Evolutionary conservation across 2,329 filamentous ascomycete genomes (phyloP), one percentile per base, ranked within the genome.

Genomic region (Xylaria arbuscula): DNA sequence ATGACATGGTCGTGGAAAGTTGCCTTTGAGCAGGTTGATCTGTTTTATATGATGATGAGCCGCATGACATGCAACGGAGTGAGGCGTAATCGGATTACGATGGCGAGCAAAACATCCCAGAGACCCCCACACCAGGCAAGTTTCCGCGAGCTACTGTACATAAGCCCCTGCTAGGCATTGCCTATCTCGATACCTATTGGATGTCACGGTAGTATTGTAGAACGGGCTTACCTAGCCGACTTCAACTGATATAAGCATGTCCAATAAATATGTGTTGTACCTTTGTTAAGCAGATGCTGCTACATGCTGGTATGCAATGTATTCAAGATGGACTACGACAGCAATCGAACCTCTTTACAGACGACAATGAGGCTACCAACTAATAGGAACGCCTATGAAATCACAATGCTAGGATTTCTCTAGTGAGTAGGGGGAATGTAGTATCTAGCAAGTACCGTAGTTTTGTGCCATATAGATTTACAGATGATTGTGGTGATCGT

Each of bases 71-170:
- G 22, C 22, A 34, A 45, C 55, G 32, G 22, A 57, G 55, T 19
- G 24, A 45, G 54, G 38, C 13, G 2, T 19, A 36, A 57, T 57
- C 24, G n/a, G 13, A 19, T 38, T 10, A 38, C 32, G 15, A 55
- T n/a, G 38, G 8, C 22, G 4, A 28, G 4, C 8, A 5, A 19
- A 36, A 28, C 38, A 36, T 50, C 61, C 62, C 68, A 64, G 11
- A 4, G n/a, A n/a, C 2, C 40, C 40, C 40, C 40, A 15, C 67
- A 42, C 15, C 53, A 60, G 40, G 65, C 62, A 68, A 68, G 17
- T 70, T 68, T 70, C 62, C 53, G 61, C 65, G 68, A 70, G 64
- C 64, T 38, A 19, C 15, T 38, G 9, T 40, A 9, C 36, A 13
- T 34, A 15, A 51, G 24, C 47, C 42, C 58, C 48, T 34, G n/a